phyloP scores from a whole-genome alignment of 345 rosid genomes.

The Citropsis articulata region DNA sequence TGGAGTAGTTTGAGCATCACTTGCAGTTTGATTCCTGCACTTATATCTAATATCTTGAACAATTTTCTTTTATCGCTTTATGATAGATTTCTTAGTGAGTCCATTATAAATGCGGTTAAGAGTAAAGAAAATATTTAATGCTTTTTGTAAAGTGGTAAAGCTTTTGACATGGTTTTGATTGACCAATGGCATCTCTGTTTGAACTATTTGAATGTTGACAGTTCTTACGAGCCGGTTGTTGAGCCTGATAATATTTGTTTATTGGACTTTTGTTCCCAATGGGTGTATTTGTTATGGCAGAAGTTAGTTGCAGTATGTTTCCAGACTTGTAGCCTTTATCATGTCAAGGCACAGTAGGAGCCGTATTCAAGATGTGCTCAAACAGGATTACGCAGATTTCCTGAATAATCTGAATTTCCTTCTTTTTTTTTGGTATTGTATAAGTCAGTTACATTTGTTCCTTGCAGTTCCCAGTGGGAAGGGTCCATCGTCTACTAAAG shows the following conservation, averaged over 20 bases:
- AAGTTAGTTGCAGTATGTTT: neutral
- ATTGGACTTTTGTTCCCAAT: neutral
- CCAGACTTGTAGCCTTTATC: neutral
- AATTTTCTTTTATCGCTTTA: neutral
- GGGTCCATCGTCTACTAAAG: conserved; percentile 64
- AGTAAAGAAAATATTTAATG: neutral
- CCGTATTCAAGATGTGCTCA: neutral
- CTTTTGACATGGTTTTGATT: neutral
- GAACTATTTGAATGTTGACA: neutral
- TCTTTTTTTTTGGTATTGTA: neutral
- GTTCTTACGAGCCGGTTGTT: neutral
- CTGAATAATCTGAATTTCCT: neutral
- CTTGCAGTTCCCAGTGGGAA: conserved; percentile 62
- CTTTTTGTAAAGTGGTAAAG: neutral
- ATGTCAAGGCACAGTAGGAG: neutral
- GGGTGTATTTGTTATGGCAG: too few relatives aligned
- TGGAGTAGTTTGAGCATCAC: neutral
- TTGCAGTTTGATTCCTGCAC: neutral
- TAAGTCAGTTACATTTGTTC: neutral
- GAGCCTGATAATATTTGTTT: neutral
- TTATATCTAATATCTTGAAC: neutral
- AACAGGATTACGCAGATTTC: neutral
- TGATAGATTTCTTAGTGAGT: neutral
- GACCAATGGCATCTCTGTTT: neutral
- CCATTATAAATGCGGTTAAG: neutral